These are phyloP conservation scores for Martensiomyces pterosporus DNA, from an alignment of 192 early-diverging fungal genomes.

Conservation along the genomic window DNA sequence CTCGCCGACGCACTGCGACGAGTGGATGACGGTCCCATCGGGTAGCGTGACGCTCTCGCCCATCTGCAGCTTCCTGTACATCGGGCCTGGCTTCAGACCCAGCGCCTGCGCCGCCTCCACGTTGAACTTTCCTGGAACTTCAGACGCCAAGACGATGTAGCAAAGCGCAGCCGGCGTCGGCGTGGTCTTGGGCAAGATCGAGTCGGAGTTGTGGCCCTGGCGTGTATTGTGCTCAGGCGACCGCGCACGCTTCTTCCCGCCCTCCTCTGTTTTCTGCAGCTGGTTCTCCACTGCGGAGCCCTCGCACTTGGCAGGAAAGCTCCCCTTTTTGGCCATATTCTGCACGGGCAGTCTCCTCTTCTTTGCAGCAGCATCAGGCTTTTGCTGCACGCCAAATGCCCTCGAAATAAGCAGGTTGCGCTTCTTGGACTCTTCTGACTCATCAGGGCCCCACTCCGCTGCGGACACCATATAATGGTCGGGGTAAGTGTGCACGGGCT, in stretches of 20 bases:
- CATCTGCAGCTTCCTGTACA: slow-evolving; percentile 55
- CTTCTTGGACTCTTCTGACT: slow-evolving; percentile 17
- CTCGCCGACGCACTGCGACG: slow-evolving; percentile 64
- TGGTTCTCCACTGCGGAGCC: slow-evolving; percentile 29
- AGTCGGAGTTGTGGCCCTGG: slow-evolving; percentile 8
- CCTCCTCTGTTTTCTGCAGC: slow-evolving; percentile 11
- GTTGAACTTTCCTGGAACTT: slow-evolving; percentile 77
- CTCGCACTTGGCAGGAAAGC: slow-evolving; percentile 25
- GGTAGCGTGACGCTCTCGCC: slow-evolving; percentile 58
- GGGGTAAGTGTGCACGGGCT: slow-evolving; percentile 63
- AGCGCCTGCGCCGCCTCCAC: slow-evolving; percentile 59
- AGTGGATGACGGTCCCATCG: slow-evolving; percentile 65
- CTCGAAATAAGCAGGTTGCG: slow-evolving; percentile 20
- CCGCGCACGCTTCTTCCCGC: slow-evolving; percentile 27
- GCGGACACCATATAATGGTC: slow-evolving; percentile 19
- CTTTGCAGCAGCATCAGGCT: background rate
- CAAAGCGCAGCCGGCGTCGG: slow-evolving; percentile 53
- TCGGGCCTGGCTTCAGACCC: slow-evolving; percentile 63
- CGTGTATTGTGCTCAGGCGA: slow-evolving; percentile 17
- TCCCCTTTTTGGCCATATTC: slow-evolving; percentile 33
- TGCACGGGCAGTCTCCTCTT: slow-evolving; percentile 9
- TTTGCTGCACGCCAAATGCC: slow-evolving; percentile 18
- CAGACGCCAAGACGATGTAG: slow-evolving; percentile 74
- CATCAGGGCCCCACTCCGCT: slow-evolving; percentile 17
- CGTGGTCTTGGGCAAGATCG: slow-evolving; percentile 36